A percentile compares a stretch with the other conserved stretches of the same genome.
Evolutionary conservation across 2,329 filamentous ascomycete species (phyloP).

Genomic region (Cordyceps farinosa): DNA sequence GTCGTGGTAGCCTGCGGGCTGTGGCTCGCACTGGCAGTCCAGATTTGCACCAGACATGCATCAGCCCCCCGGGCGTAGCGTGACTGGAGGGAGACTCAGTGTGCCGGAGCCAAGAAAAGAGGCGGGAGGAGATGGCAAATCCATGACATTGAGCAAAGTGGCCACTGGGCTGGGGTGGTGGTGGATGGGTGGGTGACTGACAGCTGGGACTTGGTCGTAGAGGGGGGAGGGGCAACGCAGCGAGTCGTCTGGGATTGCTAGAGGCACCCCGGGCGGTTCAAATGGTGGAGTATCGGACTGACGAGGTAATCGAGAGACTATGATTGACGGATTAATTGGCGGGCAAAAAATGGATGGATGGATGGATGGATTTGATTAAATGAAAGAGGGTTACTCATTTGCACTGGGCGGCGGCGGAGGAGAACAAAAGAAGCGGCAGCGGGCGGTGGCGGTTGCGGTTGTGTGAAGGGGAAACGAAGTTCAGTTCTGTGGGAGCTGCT

Average conservation of each 20-base stretch:
- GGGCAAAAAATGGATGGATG: neutral
- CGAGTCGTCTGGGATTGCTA: neutral
- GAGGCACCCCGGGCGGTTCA: neutral
- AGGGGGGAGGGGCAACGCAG: neutral
- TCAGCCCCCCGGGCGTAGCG: conserved; percentile 4
- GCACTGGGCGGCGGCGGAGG: neutral
- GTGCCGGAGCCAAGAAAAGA: neutral
- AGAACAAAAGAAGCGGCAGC: neutral
- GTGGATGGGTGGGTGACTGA: neutral
- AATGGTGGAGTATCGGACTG: conserved; percentile 2
- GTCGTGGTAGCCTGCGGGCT: neutral
- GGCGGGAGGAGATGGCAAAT: neutral
- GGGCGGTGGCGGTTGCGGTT: neutral
- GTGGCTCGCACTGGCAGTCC: conserved; percentile 3
- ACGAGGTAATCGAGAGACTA: conserved; percentile 1
- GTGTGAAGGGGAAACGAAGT: neutral
- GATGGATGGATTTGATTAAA: neutral
- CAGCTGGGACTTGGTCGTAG: neutral
- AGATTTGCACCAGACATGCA: conserved; percentile 6
- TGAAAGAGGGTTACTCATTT: neutral
- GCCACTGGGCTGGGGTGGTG: neutral
- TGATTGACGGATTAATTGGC: conserved; percentile 16
- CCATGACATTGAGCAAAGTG: neutral
- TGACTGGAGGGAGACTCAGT: neutral
- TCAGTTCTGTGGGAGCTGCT: neutral